Conservation (phyloP, 1,284 basidiomycete species). For the Heterobasidion annosum region DNA sequence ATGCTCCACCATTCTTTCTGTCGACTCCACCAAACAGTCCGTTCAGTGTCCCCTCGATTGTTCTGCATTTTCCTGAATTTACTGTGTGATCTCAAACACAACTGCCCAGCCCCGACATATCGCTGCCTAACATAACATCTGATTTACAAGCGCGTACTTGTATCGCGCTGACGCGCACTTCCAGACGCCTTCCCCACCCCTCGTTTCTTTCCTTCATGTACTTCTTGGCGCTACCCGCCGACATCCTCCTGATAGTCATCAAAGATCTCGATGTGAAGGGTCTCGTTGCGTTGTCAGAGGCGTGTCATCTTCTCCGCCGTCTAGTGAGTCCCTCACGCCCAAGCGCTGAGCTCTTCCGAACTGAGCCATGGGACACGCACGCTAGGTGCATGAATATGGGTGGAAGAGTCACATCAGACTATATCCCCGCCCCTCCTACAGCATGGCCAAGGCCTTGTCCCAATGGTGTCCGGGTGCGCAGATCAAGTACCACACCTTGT, state of each 20-base stretch:
- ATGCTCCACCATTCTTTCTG: too few relatives aligned
- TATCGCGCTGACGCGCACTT: too few relatives aligned
- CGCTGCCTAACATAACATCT: too few relatives aligned
- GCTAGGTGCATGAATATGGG: slow-evolving; percentile 50
- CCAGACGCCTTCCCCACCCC: neutral
- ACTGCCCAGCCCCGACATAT: too few relatives aligned
- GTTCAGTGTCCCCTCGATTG: too few relatives aligned
- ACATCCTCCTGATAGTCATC: slow-evolving; percentile 50
- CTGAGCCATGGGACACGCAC: neutral
- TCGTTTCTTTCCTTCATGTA: slow-evolving; percentile 8
- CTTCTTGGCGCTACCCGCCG: slow-evolving; percentile 34
- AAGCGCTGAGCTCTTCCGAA: too few relatives aligned
- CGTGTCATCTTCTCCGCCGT: slow-evolving; percentile 33
- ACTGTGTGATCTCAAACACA: too few relatives aligned
- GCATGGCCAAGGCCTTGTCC: slow-evolving; percentile 34
- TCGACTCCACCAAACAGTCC: too few relatives aligned
- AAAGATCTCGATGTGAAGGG: slow-evolving; percentile 35
- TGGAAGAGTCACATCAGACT: slow-evolving; percentile 44
- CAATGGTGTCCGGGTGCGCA: slow-evolving; percentile 37
- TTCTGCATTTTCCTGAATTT: too few relatives aligned
- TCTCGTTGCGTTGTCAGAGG: slow-evolving; percentile 34
- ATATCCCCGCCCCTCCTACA: slow-evolving; percentile 44
- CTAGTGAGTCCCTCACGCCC: slow-evolving; percentile 32
- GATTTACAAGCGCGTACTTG: too few relatives aligned
- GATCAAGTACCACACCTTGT: slow-evolving; percentile 42